Evolutionary conservation across 2,329 filamentous ascomycete species (phyloP), one percentile per base, ranked within the genome.

Genomic region (Mariannaea sp.): DNA sequence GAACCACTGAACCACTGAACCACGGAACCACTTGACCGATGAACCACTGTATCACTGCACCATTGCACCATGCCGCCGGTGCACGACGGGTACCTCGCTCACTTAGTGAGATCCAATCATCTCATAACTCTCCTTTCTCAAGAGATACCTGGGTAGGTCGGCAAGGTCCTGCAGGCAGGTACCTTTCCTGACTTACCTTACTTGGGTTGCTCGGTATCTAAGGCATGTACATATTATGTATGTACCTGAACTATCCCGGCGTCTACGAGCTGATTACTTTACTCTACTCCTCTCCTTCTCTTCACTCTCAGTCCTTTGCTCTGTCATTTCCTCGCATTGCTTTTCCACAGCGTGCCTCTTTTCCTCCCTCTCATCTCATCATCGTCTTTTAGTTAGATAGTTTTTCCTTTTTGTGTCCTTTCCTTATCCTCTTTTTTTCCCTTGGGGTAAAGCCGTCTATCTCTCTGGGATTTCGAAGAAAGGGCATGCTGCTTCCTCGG

Each of bases 401-500:
- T 42, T 19, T 39, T 30, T 13, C 39, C 52, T 46, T 38, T 50
- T 53, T 12, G 26, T 29, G 7, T 29, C 26, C 26, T 29, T 40
- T 48, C 39, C 32, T 46, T 44, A n/a, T n/a, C n/a, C n/a, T n/a
- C n/a, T n/a, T n/a, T n/a, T n/a, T n/a, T n/a, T n/a, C n/a, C 53
- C 43, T 49, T 40, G 46, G 30, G 36, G 8, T 49, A n/a, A n/a
- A n/a, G n/a, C 22, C 43, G 14, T 16, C 35, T 7, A 13, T n/a
- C 41, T 51, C 32, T 50, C 39, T 58, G 57, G 55, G 52, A 58
- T 51, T 44, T 47, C 43, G 19, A 46, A 41, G 13, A 56, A n/a
- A 57, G 58, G 62, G 62, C 62, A 65, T 65, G 62, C 62, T 64
- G 62, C 62, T 61, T 59, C 55, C 50, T 26, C 39, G 53, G 60